Percentiles rank a stretch among this genome's conserved stretches.
These are phyloP conservation scores for Fragaria ananassa DNA, from an alignment of 306 rosid species.

Conservation along the genomic window DNA sequence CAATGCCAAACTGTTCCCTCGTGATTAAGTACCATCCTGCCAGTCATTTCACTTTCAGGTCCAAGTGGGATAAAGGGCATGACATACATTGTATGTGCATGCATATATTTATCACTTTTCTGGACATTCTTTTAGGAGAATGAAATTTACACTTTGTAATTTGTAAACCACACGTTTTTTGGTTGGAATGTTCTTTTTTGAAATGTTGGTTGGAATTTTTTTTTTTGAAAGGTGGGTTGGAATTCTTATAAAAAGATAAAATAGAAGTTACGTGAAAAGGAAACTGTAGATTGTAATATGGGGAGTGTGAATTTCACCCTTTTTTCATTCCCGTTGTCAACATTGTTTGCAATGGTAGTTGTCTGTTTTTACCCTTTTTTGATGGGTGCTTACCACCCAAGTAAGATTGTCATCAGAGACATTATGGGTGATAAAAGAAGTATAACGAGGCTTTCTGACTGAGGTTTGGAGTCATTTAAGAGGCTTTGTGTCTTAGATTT, in stretches of 20 bases:
- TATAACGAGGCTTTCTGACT: background rate
- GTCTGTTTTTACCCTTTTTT: background rate
- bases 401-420: background rate
- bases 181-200: background rate
- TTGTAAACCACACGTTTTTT: background rate
- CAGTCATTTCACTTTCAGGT: background rate
- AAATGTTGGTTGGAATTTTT: too few relatives aligned
- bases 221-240: background rate
- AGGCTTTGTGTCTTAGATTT: background rate
- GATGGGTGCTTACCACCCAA: background rate
- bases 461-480: background rate
- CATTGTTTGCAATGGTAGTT: background rate
- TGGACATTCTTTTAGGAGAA: background rate
- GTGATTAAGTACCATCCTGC: background rate
- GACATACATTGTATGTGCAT: background rate
- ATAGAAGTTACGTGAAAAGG: background rate
- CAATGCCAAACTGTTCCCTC: background rate
- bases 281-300: background rate
- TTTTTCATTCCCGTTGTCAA: background rate
- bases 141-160: background rate
- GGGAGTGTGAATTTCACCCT: background rate
- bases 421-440: background rate
- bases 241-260: background rate
- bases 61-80: constrained; percentile 1
- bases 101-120: too few relatives aligned